Evolutionary conservation across 2,329 filamentous ascomycete genomes (phyloP), one percentile per base, ranked within the genome.

Genomic region (Dactylellina parvicollis): DNA sequence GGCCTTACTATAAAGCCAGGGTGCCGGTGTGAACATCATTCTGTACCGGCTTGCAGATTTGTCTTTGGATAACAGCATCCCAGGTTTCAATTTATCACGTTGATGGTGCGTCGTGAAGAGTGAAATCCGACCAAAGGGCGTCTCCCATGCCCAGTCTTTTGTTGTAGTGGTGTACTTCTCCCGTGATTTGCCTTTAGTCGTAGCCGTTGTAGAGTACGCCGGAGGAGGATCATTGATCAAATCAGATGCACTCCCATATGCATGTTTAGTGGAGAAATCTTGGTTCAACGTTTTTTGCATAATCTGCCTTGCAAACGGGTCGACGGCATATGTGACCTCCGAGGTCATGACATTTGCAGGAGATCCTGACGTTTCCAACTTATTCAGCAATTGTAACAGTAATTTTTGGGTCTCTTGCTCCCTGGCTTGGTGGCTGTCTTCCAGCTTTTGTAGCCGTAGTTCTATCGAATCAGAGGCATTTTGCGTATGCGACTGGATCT

Each of bases 111-210:
- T 72, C 8, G 67, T 54, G 26, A 72, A 72, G 2, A 72, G 42
- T n/a, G 67, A 72, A n/a, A 72, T 65, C n/a, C 59, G 50, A 16
- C 67, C 67, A 47, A 72, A 72, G 8, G 67, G 67, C 4, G 67
- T 72, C 14, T 72, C 59, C 67, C 67, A 72, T 8, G 24, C 18
- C 59, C 59, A 72, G 16, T 72, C 67, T n/a, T 72, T 72, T 8
- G 60, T 61, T 5, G 28, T 72, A 4, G 67, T 72, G n/a, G 20
- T 72, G 14, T 72, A 72, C 26, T 10, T 42, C 20, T 52, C 52
- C 30, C 50, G 18, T 3, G 16, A 26, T 16, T 42, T 26, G 22
- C 20, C 22, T 22, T 18, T 9, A 1, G n/a, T 34, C 4, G 18
- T 26, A 16, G 49, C 59, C n/a, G 12, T 52, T 9, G 36, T n/a